phyloP scores from a whole-genome alignment of 2,329 filamentous ascomycete species.

The Diaporthe aspalathi region DNA sequence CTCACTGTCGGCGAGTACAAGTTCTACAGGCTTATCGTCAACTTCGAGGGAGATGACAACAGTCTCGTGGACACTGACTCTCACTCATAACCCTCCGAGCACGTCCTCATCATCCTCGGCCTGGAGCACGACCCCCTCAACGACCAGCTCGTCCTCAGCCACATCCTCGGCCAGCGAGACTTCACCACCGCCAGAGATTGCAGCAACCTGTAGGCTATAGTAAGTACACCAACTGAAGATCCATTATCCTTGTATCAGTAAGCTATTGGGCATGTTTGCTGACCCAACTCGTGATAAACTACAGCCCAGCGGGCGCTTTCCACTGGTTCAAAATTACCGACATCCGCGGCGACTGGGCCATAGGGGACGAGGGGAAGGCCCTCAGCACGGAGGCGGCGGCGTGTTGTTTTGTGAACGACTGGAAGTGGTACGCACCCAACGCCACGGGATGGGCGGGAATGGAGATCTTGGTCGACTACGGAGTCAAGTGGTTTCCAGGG shows the following conservation, averaged over 20 bases:
- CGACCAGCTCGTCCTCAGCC: neutral
- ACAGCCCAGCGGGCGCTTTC: neutral
- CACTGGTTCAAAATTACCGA: neutral
- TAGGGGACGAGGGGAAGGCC: neutral
- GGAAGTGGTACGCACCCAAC: neutral
- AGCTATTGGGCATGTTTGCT: neutral
- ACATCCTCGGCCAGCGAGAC: neutral
- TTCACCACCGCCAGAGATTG: neutral
- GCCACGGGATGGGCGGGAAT: neutral
- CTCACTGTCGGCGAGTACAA: neutral
- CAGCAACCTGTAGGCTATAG: neutral
- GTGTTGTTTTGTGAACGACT: neutral
- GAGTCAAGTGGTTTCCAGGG: too few species aligned
- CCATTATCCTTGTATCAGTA: too few species aligned
- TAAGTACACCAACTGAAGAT: neutral
- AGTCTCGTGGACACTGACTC: constrained; percentile 3
- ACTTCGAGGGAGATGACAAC: neutral
- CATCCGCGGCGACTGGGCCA: constrained; percentile 1
- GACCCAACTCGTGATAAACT: neutral
- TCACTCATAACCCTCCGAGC: neutral
- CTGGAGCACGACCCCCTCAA: neutral
- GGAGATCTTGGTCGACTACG: neutral
- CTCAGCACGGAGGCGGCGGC: neutral
- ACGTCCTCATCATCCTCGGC: neutral
- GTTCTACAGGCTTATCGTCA: neutral